A percentile compares a stretch with the other conserved stretches of the same genome.
Conservation (phyloP, 352 stramenopile genomes). For the Phytophthora crassamura region DNA sequence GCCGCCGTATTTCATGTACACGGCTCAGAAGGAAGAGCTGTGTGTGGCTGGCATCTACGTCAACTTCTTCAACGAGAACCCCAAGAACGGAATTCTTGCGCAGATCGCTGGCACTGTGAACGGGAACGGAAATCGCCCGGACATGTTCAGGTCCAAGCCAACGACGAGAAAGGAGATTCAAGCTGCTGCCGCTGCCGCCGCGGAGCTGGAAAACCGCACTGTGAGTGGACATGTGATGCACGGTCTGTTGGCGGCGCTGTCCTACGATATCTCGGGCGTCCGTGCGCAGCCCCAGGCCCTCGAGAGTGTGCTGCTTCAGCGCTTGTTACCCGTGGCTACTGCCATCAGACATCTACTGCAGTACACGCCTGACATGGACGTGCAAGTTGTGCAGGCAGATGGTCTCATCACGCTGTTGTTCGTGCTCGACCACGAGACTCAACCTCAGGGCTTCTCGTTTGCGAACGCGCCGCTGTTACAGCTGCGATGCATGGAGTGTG, state of each 20-base stretch:
- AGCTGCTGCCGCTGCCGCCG: slow-evolving; percentile 38
- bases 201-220: slow-evolving; percentile 50
- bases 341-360: slow-evolving; percentile 85
- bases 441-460: slow-evolving; percentile 84
- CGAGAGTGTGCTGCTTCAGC: slow-evolving; percentile 72
- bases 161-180: slow-evolving; percentile 49
- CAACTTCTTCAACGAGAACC: slow-evolving; percentile 91
- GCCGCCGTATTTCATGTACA: slow-evolving; percentile 77
- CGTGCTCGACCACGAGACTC: slow-evolving; percentile 84
- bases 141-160: slow-evolving; percentile 38
- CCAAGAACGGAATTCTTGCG: slow-evolving; percentile 70
- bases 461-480: slow-evolving; percentile 76
- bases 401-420: slow-evolving; percentile 76
- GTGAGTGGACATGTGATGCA: slow-evolving; percentile 80
- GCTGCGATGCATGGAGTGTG: slow-evolving; percentile 83
- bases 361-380: slow-evolving; percentile 84
- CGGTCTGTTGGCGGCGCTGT: slow-evolving; percentile 68
- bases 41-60: slow-evolving; percentile 90
- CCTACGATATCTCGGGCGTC: slow-evolving; percentile 76
- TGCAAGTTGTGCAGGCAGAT: slow-evolving; percentile 81
- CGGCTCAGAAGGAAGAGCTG: slow-evolving; percentile 83
- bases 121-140: slow-evolving; percentile 31
- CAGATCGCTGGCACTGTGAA: slow-evolving; percentile 82
- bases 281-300: slow-evolving; percentile 72
- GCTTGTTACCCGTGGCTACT: slow-evolving; percentile 78